These are phyloP conservation scores for Phoenix dactylifera DNA, from an alignment of 176 grass and related monocot genomes.

Conservation along the genomic window DNA sequence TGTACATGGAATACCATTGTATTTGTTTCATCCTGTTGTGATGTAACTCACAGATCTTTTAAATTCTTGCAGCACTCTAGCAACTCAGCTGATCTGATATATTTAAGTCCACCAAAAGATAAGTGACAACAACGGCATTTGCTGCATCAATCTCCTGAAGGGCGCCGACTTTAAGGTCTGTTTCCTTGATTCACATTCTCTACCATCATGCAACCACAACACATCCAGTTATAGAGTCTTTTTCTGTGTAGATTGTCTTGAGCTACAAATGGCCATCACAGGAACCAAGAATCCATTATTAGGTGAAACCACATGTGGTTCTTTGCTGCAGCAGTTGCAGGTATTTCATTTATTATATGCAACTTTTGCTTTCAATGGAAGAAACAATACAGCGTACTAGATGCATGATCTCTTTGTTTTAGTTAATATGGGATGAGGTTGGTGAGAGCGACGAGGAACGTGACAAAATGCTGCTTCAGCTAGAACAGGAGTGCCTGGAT, in stretches of 20 bases:
- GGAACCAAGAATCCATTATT: slow-evolving; percentile 60
- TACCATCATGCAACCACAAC: background rate
- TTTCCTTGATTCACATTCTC: background rate
- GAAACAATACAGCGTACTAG: background rate
- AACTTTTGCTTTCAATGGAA: background rate
- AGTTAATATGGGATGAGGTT: slow-evolving; percentile 97
- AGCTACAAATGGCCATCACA: slow-evolving; percentile 52
- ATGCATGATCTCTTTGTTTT: slow-evolving; percentile 28
- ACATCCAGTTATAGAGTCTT: background rate
- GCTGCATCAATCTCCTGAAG: too few relatives aligned
- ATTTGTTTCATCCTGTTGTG: too few relatives aligned
- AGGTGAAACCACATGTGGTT: slow-evolving; percentile 61
- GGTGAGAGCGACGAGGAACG: slow-evolving; percentile 77
- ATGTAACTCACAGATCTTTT: too few relatives aligned
- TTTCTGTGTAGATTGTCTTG: slow-evolving; percentile 30
- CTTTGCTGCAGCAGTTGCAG: slow-evolving; percentile 86
- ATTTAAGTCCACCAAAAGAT: too few relatives aligned
- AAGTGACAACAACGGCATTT: too few relatives aligned
- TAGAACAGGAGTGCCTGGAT: slow-evolving; percentile 90
- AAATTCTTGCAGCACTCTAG: too few relatives aligned
- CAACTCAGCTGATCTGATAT: too few relatives aligned
- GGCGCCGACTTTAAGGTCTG: background rate
- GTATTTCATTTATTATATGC: slow-evolving; percentile 22
- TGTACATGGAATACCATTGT: too few relatives aligned
- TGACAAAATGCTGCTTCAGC: slow-evolving; percentile 79